phyloP scores from a whole-genome alignment of 768 basidiomycete genomes.

The Lactarius sp. region DNA sequence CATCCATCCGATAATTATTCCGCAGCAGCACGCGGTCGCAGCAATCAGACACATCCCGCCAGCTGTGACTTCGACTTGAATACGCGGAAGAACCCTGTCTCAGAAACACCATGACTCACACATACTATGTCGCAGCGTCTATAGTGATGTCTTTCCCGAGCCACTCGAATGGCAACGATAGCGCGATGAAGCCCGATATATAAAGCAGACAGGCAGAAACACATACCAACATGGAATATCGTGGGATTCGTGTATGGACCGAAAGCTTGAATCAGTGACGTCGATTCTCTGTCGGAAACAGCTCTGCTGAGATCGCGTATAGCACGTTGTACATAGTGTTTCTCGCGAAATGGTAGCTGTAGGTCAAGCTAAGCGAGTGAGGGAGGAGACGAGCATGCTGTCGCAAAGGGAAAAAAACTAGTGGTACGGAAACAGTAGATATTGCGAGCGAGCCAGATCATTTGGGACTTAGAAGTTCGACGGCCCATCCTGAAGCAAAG shows the following conservation, averaged over 20 bases:
- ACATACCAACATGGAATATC: conserved; percentile 30
- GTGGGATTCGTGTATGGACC: conserved; percentile 45
- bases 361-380: conserved; percentile 52
- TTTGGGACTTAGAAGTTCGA: conserved; percentile 48
- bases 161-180: neutral
- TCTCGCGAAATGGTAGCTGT: conserved; percentile 47
- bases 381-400: conserved; percentile 29
- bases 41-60: too few relatives aligned
- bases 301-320: conserved; percentile 42
- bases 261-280: conserved; percentile 43
- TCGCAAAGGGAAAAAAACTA: conserved; percentile 10
- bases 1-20: too few relatives aligned
- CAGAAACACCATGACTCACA: too few relatives aligned
- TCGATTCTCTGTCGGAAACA: conserved; percentile 52
- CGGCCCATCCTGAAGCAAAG: conserved; percentile 48
- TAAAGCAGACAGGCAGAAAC: neutral
- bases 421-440: conserved; percentile 37
- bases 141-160: neutral
- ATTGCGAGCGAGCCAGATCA: conserved; percentile 49
- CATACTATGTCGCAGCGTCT: neutral
- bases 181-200: neutral
- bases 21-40: too few relatives aligned
- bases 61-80: too few relatives aligned
- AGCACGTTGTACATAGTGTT: conserved; percentile 53
- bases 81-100: too few relatives aligned